Base-by-base conservation (phyloP, 1,284 basidiomycete genomes). In the Moesziomyces antarcticus region DNA sequence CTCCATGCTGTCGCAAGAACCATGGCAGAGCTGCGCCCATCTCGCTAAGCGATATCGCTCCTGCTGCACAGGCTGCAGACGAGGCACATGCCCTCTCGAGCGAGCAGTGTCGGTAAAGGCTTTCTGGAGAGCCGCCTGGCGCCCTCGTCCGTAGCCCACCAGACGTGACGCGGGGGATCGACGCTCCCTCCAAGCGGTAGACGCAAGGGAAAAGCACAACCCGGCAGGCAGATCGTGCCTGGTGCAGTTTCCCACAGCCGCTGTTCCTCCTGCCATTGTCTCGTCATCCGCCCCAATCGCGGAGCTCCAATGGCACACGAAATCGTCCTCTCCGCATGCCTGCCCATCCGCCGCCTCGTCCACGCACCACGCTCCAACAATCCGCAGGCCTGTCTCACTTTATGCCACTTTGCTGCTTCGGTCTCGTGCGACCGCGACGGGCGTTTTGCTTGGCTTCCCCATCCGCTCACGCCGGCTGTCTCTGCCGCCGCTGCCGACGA, bases 341-440 rank as follows among this genome's bases (percentile, higher is more conserved):
- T 18, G 37, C 18, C 37, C 30, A 10, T 33, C 30, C 10, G 30
- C 30, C 30, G 30, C 30, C 30, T 33, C 14, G 37, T 40, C 37
- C 3, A 16, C 14, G 37, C 37, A 40, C 3, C 16, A 16, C 18
- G 37, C 37, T 40, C 14, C 43, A 21, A 48, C 54, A 49, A 57
- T 50, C 48, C 56, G 24, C 44, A 44, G 42, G 41, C 18, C 11
- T 50, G 48, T 57, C n/a, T 44, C 55, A 56, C 25, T 33, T 50
- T 49, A 40, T 40, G 37, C 37, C 37, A n/a, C 16, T 40, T 40
- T 40, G 18, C 37, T 16, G 16, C 18, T 18, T 40, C 37, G 37
- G 37, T 40, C 37, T 40, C 37, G 37, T 40, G 37, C 37, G 37
- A 40, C 13, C 37, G 37, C 37, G 37, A 14, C 18, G 14, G 13